Conservation (phyloP, 768 basidiomycete species). For the Suillus spraguei region DNA sequence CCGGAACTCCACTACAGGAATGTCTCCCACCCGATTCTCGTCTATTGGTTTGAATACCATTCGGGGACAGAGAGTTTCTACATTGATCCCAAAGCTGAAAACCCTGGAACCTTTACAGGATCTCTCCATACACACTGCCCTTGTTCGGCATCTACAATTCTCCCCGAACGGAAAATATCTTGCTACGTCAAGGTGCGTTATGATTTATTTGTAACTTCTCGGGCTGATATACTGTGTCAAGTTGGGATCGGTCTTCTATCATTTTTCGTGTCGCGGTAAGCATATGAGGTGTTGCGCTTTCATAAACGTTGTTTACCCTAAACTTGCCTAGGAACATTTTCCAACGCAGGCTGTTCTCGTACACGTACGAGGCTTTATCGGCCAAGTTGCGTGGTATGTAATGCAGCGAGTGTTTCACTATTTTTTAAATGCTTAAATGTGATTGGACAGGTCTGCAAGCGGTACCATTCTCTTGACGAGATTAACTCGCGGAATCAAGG, state of each 20-base stretch:
- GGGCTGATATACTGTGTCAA: conserved; percentile 21
- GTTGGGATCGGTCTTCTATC: conserved; percentile 54
- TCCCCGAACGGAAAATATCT: conserved; percentile 56
- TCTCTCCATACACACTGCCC: conserved; percentile 47
- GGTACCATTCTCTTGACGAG: conserved; percentile 49
- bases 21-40: conserved; percentile 33
- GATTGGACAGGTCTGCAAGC: conserved; percentile 46
- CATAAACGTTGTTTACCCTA: conserved; percentile 18
- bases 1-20: conserved; percentile 29
- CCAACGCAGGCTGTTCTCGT: conserved; percentile 50
- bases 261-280: conserved; percentile 52
- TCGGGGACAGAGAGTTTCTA: conserved; percentile 42
- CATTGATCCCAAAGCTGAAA: conserved; percentile 45
- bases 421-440: conserved; percentile 10
- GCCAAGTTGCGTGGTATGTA: conserved; percentile 55
- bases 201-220: conserved; percentile 4
- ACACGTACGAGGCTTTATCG: conserved; percentile 54
- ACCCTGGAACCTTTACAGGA: conserved; percentile 43
- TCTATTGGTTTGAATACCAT: conserved; percentile 38
- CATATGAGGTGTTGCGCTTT: conserved; percentile 12
- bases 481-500: conserved; percentile 49
- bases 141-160: conserved; percentile 57
- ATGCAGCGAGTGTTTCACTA: conserved; percentile 1
- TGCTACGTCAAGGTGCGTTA: conserved; percentile 51
- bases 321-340: conserved; percentile 39